Evolutionary conservation across 1,284 basidiomycete species (phyloP), one percentile per base, ranked within the genome.

Genomic region (Fistulinella cinereoalba): DNA sequence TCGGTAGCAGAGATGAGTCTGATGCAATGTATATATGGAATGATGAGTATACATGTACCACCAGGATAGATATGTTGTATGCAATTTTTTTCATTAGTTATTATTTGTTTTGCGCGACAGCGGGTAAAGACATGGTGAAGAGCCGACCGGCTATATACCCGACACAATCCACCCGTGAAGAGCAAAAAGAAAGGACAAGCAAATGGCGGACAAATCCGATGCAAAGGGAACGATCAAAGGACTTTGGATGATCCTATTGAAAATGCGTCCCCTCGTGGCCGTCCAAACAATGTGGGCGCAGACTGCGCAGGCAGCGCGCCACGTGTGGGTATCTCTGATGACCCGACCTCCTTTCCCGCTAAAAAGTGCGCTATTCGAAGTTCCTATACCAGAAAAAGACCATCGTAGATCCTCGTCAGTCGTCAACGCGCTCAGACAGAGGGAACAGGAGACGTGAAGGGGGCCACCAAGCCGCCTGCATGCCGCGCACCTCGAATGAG

Each of bases 191-290:
- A 11, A 52, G 16, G 34, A 19, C n/a, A n/a, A n/a, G n/a, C n/a
- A n/a, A n/a, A n/a, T n/a, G n/a, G n/a, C n/a, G n/a, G n/a, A n/a
- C n/a, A n/a, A n/a, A n/a, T n/a, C n/a, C n/a, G n/a, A n/a, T 18
- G 23, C 19, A 31, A 23, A 37, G 6, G 4, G 25, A 36, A 15
- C 5, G 7, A 40, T 62, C 51, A 56, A 10, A 50, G 15, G 41
- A 48, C 23, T 21, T 51, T 64, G 2, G 50, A 28, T 28, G 60
- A 50, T 32, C 55, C 51, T 9, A 65, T 50, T 19, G 62, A 67
- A 31, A 68, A 55, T 0, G 64, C 58, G 12, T 66, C 62, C 13
- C 65, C 62, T 9, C 62, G 64, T 4, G 65, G 65, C 16, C 65
- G 65, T 25, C 58, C 64, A 37, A 64, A 47, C 16, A 65, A 29